Evolutionary conservation across 495 filamentous ascomycete genomes (phyloP).

Genomic region (Cercophora samala): DNA sequence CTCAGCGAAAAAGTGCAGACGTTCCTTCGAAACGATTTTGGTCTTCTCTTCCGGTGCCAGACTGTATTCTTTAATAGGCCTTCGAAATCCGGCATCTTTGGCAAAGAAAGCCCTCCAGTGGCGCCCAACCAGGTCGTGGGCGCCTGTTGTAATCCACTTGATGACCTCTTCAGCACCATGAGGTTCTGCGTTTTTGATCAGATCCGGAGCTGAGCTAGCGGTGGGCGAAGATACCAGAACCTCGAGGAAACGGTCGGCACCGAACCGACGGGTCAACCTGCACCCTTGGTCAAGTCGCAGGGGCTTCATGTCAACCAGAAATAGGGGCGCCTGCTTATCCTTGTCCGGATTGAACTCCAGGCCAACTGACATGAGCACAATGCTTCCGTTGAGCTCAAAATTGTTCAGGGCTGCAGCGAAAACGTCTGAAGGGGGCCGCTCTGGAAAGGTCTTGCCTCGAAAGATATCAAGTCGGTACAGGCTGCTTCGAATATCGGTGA

Average conservation of each 20-base stretch:
- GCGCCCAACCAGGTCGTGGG: slow-evolving; percentile 42
- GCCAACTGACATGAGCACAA: slow-evolving; percentile 37
- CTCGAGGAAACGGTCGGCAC: slow-evolving; percentile 47
- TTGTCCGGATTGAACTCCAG: slow-evolving; percentile 34
- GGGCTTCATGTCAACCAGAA: slow-evolving; percentile 38
- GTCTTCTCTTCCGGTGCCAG: slow-evolving; percentile 36
- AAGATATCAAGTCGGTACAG: slow-evolving; percentile 34
- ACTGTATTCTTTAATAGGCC: slow-evolving; percentile 34
- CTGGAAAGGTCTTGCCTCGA: slow-evolving; percentile 42
- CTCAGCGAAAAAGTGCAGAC: slow-evolving; percentile 47
- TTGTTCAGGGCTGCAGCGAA: slow-evolving; percentile 35
- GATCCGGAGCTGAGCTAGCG: slow-evolving; percentile 10
- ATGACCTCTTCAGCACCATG: slow-evolving; percentile 35
- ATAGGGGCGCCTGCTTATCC: slow-evolving; percentile 34
- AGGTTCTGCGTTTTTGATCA: slow-evolving; percentile 23
- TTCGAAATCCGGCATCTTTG: slow-evolving; percentile 38
- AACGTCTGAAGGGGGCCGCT: slow-evolving; percentile 33
- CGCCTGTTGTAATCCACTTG: slow-evolving; percentile 37
- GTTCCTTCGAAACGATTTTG: slow-evolving; percentile 38
- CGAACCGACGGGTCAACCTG: slow-evolving; percentile 46
- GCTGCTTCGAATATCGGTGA: slow-evolving; percentile 33
- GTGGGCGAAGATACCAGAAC: slow-evolving; percentile 39
- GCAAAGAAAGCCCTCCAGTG: slow-evolving; percentile 47
- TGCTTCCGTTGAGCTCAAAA: slow-evolving; percentile 33
- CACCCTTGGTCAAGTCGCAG: slow-evolving; percentile 41